Evolutionary conservation across 2,329 filamentous ascomycete species (phyloP).

Genomic region (Aureobasidium mangrovei): DNA sequence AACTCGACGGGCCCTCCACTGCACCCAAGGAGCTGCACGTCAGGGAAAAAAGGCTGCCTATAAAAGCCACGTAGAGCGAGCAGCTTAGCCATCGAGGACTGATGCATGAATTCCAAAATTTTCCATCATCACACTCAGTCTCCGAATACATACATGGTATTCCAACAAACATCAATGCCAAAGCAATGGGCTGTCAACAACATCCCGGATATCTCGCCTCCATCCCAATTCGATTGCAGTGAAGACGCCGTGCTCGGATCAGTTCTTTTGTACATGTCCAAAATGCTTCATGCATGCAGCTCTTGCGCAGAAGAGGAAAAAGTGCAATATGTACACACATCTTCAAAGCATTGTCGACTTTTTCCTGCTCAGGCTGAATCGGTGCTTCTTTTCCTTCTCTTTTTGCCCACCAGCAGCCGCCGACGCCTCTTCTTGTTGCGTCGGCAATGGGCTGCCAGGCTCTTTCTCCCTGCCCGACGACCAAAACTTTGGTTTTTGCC

Average conservation of each 20-base stretch:
- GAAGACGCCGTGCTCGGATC: background rate
- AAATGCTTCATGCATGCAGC: slow-evolving; percentile 3
- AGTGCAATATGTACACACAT: background rate
- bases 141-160: background rate
- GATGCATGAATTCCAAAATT: too few species aligned
- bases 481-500: slow-evolving; percentile 65
- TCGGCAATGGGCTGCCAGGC: slow-evolving; percentile 26
- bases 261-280: slow-evolving; percentile 7
- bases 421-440: slow-evolving; percentile 15
- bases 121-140: background rate
- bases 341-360: slow-evolving; percentile 40
- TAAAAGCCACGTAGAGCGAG: too few species aligned
- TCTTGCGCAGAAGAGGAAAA: background rate
- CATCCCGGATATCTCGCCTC: background rate
- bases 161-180: slow-evolving; percentile 1
- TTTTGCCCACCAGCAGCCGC: slow-evolving; percentile 20
- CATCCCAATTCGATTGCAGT: background rate
- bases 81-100: too few species aligned
- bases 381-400: slow-evolving; percentile 44
- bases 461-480: slow-evolving; percentile 42
- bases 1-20: too few species aligned
- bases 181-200: background rate
- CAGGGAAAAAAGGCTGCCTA: too few species aligned
- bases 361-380: slow-evolving; percentile 63
- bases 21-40: too few species aligned